Evolutionary conservation across 192 early-diverging fungal species (phyloP).

Genomic region (Coemansia sp.): DNA sequence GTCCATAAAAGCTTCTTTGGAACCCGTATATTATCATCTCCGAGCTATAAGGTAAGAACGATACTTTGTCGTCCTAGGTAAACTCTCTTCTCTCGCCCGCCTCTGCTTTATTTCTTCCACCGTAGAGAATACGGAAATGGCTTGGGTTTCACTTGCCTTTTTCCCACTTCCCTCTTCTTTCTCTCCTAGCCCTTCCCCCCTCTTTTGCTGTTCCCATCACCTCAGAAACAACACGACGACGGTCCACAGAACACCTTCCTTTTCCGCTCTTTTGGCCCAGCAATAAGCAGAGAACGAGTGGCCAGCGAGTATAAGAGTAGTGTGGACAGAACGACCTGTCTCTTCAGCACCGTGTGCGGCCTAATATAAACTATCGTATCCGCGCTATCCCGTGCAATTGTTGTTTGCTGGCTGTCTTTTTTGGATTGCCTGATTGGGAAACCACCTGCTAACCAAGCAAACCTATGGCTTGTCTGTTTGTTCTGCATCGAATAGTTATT

Average conservation of each 20-base stretch:
- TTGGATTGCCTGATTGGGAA: not conserved
- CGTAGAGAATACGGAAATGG: not conserved
- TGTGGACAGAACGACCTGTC: not conserved
- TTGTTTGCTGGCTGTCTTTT: not conserved
- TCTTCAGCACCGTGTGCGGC: not conserved
- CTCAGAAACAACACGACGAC: not conserved
- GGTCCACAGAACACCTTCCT: not conserved
- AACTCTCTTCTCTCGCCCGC: no score
- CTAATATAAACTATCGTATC: not conserved
- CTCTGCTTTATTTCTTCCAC: no score
- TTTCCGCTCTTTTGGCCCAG: not conserved
- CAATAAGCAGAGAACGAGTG: not conserved
- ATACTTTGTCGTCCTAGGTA: not conserved
- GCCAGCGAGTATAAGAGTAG: no score
- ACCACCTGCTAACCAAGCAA: not conserved
- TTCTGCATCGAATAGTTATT: not conserved
- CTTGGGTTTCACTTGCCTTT: conserved; percentile 4
- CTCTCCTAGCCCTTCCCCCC: not conserved
- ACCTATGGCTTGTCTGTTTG: not conserved
- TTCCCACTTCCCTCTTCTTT: not conserved
- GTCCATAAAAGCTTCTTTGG: not conserved
- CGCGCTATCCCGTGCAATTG: not conserved
- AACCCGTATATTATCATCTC: not conserved
- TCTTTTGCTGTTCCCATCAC: not conserved
- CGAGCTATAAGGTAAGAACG: not conserved